Conservation (phyloP, 192 early-diverging fungal genomes). For the Haplosporangium gracile region DNA sequence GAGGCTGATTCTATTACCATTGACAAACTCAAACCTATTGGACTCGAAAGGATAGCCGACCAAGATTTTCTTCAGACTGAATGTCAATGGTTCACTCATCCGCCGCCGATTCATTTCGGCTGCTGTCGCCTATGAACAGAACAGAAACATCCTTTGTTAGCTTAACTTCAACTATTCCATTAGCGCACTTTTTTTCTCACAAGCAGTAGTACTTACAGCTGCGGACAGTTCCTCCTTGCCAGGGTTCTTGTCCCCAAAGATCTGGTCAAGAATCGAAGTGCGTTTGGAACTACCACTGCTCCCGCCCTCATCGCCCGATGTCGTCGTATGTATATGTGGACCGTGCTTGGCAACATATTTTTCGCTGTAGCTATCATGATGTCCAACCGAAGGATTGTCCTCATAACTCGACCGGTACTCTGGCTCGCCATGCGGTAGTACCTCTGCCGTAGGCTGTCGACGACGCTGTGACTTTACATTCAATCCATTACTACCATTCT, state of each 20-base stretch:
- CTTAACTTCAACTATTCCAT: neutral
- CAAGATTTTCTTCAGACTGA: constrained; percentile 19
- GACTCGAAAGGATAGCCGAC: constrained; percentile 23
- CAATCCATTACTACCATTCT: neutral
- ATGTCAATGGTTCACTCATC: neutral
- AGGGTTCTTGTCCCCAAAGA: neutral
- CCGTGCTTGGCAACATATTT: constrained; percentile 23
- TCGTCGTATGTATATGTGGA: neutral
- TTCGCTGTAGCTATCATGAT: constrained; percentile 22
- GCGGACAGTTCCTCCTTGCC: neutral
- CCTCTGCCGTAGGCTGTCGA: constrained; percentile 1
- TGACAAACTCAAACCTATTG: constrained; percentile 14
- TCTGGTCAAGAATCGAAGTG: constrained; percentile 5
- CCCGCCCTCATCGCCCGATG: neutral
- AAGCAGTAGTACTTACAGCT: neutral
- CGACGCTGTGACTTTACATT: neutral
- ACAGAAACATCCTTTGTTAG: neutral
- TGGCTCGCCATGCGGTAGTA: neutral
- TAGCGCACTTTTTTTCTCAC: neutral
- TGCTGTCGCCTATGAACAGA: neutral
- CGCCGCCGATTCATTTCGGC: neutral
- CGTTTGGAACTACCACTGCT: neutral
- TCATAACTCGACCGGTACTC: constrained; percentile 18
- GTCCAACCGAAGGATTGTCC: constrained; percentile 26
- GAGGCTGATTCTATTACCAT: constrained; percentile 6